Percentiles rank a stretch among this genome's conserved stretches.
These are phyloP conservation scores for Colletotrichum musae DNA, from an alignment of 2,329 filamentous ascomycete genomes.

Conservation along the genomic window DNA sequence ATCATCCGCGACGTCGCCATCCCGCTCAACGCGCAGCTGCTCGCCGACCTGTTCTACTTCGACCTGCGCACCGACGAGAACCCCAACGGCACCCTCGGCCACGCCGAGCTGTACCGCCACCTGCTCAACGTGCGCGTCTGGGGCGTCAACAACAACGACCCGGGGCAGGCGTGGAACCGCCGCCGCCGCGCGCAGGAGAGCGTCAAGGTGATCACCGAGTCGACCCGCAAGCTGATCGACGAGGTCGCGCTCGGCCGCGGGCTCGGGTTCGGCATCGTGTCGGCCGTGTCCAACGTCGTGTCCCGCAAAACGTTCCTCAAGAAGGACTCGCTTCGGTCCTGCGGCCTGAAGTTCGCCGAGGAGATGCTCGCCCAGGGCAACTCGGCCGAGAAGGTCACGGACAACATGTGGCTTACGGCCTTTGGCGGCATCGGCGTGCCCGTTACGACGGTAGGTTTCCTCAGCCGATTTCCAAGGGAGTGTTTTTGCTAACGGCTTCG, in stretches of 20 bases:
- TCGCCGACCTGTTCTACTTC: constrained; percentile 71
- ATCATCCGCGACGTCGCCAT: constrained; percentile 70
- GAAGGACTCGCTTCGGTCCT: constrained; percentile 53
- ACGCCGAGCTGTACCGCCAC: constrained; percentile 58
- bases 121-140: constrained; percentile 61
- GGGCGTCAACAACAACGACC: constrained; percentile 63
- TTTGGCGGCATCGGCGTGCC: constrained; percentile 57
- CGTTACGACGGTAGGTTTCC: constrained; percentile 53
- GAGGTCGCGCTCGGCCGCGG: constrained; percentile 52
- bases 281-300: constrained; percentile 47
- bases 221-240: constrained; percentile 57
- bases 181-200: constrained; percentile 59
- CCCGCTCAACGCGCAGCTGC: constrained; percentile 68
- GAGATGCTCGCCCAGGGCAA: constrained; percentile 53
- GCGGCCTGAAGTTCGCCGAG: constrained; percentile 55
- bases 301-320: constrained; percentile 49
- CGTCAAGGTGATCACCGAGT: constrained; percentile 52
- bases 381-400: constrained; percentile 51
- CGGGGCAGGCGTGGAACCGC: constrained; percentile 61
- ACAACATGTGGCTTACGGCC: constrained; percentile 56
- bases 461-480: background rate
- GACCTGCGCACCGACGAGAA: constrained; percentile 70
- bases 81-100: constrained; percentile 62
- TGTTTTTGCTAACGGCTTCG: background rate
- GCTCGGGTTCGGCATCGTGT: constrained; percentile 49